Conservation (phyloP, 139 green algal species). For the Gonium pectorale region DNA sequence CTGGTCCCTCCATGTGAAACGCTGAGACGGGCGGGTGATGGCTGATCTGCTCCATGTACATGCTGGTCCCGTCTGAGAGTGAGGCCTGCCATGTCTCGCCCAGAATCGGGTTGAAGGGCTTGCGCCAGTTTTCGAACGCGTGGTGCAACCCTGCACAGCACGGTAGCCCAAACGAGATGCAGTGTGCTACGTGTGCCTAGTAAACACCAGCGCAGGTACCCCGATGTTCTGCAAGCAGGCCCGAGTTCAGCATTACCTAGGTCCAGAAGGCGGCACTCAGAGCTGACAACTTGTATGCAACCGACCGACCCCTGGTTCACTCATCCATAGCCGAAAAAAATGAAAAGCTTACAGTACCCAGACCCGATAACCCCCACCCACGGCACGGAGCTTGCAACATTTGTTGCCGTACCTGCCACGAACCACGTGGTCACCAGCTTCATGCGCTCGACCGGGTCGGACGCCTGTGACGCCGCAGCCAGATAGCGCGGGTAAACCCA, state of each 20-base stretch:
- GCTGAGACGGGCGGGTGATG: constrained; percentile 85
- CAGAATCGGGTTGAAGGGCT: constrained; percentile 94
- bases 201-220: no score
- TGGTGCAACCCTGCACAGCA: constrained; percentile 64
- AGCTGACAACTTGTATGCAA: no score
- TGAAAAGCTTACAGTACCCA: neutral
- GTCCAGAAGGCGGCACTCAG: no score
- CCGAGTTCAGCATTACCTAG: no score
- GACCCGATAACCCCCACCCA: no score
- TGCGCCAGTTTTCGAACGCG: constrained; percentile 75
- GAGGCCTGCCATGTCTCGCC: constrained; percentile 86
- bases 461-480: constrained; percentile 48
- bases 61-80: constrained; percentile 68
- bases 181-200: no score
- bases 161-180: no score
- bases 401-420: constrained; percentile 76
- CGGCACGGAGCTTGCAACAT: no score
- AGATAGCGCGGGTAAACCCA: constrained; percentile 76
- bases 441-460: constrained; percentile 80
- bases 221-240: no score
- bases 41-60: constrained; percentile 88
- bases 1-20: constrained; percentile 82
- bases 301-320: no score
- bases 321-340: no score
- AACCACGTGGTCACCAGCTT: constrained; percentile 80